phyloP scores from a whole-genome alignment of 1,284 basidiomycete species.

The Ustilago shanxiensis region DNA sequence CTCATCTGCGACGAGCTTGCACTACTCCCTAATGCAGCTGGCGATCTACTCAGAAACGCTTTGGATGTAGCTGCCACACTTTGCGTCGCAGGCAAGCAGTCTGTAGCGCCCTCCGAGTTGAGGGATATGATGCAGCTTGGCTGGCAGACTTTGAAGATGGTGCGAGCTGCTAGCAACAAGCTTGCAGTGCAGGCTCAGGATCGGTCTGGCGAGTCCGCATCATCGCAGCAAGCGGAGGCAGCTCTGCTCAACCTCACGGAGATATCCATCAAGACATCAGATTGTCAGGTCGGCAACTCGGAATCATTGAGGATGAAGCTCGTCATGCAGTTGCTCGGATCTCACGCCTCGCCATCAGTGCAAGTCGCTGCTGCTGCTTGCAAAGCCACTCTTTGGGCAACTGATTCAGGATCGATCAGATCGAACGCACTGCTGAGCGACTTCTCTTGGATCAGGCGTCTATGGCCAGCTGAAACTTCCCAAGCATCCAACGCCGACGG shows the following conservation, averaged over 20 bases:
- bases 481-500: conserved; percentile 22
- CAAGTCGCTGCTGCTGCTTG: conserved; percentile 36
- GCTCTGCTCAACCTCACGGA: conserved; percentile 35
- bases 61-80: conserved; percentile 54
- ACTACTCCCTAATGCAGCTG: conserved; percentile 9
- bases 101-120: conserved; percentile 29
- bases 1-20: conserved; percentile 39
- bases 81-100: conserved; percentile 31
- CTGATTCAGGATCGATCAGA: conserved; percentile 15
- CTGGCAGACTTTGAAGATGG: conserved; percentile 39
- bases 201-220: background rate
- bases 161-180: conserved; percentile 30
- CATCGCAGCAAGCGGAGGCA: conserved; percentile 22
- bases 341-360: conserved; percentile 16
- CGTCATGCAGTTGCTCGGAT: conserved; percentile 35
- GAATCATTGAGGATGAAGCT: conserved; percentile 24
- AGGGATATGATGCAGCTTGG: conserved; percentile 38
- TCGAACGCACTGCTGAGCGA: conserved; percentile 32
- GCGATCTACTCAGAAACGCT: conserved; percentile 61
- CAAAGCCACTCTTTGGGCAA: conserved; percentile 37
- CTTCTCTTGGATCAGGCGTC: conserved; percentile 39
- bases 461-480: conserved; percentile 21
- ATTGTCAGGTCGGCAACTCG: conserved; percentile 12
- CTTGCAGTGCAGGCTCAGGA: conserved; percentile 11
- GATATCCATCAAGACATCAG: conserved; percentile 30